Conservation (phyloP, 257 asterid species). For the Solanum chiquidenum region DNA sequence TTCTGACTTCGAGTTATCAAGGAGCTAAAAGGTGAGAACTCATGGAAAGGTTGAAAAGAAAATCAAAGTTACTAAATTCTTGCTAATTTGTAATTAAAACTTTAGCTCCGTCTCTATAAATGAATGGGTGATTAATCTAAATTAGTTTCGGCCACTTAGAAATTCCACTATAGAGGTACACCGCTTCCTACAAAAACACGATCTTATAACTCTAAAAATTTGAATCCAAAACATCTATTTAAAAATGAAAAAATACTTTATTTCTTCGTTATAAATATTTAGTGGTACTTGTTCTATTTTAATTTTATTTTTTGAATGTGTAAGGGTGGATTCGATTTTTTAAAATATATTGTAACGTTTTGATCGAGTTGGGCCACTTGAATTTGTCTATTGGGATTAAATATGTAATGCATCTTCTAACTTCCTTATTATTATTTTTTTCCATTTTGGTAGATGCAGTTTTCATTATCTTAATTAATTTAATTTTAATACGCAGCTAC, state of each 20-base stretch:
- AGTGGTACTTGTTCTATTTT: not conserved
- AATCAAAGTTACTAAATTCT: not conserved
- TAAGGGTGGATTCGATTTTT: not conserved
- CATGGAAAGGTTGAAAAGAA: not conserved
- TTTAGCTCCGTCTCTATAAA: not conserved
- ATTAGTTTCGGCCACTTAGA: not conserved
- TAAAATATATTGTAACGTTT: not conserved
- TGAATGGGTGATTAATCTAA: not conserved
- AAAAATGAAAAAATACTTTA: not conserved
- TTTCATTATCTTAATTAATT: not conserved
- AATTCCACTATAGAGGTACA: not conserved
- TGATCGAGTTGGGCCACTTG: not conserved
- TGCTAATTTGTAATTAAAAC: not conserved
- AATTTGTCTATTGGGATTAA: not conserved
- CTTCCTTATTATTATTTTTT: not conserved
- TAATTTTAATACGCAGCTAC: not conserved
- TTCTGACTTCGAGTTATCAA: not conserved
- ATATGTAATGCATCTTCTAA: not conserved
- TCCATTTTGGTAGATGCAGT: not conserved
- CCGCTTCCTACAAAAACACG: not conserved
- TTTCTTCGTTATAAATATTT: not conserved
- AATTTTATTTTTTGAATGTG: not conserved
- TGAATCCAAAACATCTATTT: not conserved
- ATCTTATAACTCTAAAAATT: not conserved
- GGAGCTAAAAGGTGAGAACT: not conserved